Evolutionary conservation across 768 basidiomycete genomes (phyloP).

Genomic region (Tricholoma bakamatsutake): DNA sequence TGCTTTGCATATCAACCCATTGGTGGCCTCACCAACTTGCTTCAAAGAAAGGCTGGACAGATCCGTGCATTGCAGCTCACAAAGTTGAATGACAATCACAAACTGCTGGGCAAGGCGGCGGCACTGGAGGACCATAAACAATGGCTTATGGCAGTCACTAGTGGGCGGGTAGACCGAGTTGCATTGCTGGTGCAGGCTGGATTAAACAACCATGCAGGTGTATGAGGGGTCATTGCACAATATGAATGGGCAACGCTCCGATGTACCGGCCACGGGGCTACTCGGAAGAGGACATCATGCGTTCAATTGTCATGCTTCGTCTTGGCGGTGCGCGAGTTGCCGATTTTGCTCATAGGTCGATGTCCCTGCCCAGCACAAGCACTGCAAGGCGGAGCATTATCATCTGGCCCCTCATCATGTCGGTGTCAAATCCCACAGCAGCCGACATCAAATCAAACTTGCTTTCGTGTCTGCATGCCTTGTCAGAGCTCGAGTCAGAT

Average conservation of each 20-base stretch:
- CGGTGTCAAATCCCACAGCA: background rate
- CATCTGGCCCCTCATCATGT: conserved; percentile 1
- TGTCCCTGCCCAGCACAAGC: conserved; percentile 10
- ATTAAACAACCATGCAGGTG: too few species aligned
- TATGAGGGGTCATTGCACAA: too few species aligned
- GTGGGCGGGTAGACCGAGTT: background rate
- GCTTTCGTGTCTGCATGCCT: background rate
- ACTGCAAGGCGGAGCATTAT: conserved; percentile 1
- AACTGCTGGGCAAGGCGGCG: background rate
- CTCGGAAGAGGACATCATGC: too few species aligned
- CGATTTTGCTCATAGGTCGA: conserved; percentile 9
- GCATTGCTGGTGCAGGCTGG: background rate
- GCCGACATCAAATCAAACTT: conserved; percentile 2
- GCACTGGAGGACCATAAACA: background rate
- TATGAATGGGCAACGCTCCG: too few species aligned
- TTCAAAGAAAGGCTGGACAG: background rate
- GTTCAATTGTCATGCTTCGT: conserved; percentile 4
- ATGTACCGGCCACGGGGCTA: too few species aligned
- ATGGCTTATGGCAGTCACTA: background rate
- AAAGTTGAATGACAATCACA: background rate
- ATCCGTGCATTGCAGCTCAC: background rate
- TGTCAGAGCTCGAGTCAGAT: background rate
- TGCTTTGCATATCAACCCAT: background rate
- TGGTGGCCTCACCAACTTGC: background rate
- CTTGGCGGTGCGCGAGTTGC: conserved; percentile 10